These are phyloP conservation scores for Litchi chinensis DNA, from an alignment of 345 rosid genomes.

Conservation along the genomic window DNA sequence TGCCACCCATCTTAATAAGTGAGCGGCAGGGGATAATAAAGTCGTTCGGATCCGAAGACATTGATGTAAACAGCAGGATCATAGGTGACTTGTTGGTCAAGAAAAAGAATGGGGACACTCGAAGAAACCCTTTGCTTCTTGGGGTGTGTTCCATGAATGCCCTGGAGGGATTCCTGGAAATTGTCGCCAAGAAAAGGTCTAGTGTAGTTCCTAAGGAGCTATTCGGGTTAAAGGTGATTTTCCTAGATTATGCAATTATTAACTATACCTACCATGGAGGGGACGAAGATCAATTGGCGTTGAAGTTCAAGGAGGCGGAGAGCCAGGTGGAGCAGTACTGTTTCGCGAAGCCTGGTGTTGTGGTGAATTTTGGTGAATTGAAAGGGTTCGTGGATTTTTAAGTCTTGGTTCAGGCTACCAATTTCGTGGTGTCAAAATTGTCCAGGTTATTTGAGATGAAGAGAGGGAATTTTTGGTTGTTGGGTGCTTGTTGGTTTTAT, in stretches of 20 bases:
- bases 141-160: no score
- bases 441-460: conserved; percentile 40
- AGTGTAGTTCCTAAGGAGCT: conserved; percentile 45
- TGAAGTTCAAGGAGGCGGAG: conserved; percentile 40
- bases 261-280: conserved; percentile 34
- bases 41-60: no score
- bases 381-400: conserved; percentile 31
- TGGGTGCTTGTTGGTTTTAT: conserved; percentile 45
- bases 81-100: no score
- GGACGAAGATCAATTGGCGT: conserved; percentile 28
- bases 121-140: no score
- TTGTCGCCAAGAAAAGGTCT: no score
- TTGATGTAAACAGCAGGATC: no score
- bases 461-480: conserved; percentile 52
- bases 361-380: no score
- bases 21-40: no score
- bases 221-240: conserved; percentile 41
- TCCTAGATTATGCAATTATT: conserved; percentile 44
- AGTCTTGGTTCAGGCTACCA: conserved; percentile 24
- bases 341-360: no score
- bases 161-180: no score
- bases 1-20: conserved; percentile 40
- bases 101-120: no score
- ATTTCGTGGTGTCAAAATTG: conserved; percentile 43
- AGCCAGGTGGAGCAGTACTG: no score